Percentiles rank a stretch among this genome's conserved stretches.
Conservation (phyloP, 371 early-diverging fungal species). For the Mucor lusitanicus region DNA sequence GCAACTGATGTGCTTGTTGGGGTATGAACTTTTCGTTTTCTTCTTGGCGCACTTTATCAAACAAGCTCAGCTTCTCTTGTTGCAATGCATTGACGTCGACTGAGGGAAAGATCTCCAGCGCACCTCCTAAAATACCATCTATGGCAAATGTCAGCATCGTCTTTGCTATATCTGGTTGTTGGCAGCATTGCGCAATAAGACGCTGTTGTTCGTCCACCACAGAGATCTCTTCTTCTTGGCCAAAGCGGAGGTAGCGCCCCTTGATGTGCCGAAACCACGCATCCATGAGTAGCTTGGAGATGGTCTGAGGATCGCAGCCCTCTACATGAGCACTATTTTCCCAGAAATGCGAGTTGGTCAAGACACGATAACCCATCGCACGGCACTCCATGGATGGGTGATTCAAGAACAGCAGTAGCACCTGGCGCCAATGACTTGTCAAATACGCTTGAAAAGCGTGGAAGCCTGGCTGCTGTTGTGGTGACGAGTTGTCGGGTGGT, state of each 20-base stretch:
- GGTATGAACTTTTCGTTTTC: neutral
- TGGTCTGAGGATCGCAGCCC: constrained; percentile 11
- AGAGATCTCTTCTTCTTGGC: constrained; percentile 15
- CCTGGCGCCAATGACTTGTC: constrained; percentile 39
- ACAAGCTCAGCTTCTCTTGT: constrained; percentile 26
- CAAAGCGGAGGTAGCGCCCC: constrained; percentile 27
- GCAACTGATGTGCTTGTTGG: neutral
- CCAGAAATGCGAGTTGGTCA: constrained; percentile 40
- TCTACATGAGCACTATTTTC: constrained; percentile 8
- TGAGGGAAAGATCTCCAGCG: constrained; percentile 41
- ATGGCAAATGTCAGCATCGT: constrained; percentile 24
- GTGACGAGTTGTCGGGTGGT: neutral
- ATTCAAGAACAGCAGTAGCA: constrained; percentile 42
- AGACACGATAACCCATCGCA: constrained; percentile 39
- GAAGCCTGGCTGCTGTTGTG: constrained; percentile 19
- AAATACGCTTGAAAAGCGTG: constrained; percentile 36
- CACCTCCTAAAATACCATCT: constrained; percentile 41
- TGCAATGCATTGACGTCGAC: constrained; percentile 27
- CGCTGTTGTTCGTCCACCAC: constrained; percentile 29
- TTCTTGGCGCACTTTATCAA: constrained; percentile 22
- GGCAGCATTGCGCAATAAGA: constrained; percentile 33
- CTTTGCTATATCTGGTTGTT: constrained; percentile 29
- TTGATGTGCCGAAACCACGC: constrained; percentile 51
- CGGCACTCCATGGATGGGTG: constrained; percentile 49
- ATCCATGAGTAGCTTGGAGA: constrained; percentile 32